Evolutionary conservation across 805 yeast species (phyloP), one percentile per base, ranked within the genome.

Genomic region (Ogataea siamensis): DNA sequence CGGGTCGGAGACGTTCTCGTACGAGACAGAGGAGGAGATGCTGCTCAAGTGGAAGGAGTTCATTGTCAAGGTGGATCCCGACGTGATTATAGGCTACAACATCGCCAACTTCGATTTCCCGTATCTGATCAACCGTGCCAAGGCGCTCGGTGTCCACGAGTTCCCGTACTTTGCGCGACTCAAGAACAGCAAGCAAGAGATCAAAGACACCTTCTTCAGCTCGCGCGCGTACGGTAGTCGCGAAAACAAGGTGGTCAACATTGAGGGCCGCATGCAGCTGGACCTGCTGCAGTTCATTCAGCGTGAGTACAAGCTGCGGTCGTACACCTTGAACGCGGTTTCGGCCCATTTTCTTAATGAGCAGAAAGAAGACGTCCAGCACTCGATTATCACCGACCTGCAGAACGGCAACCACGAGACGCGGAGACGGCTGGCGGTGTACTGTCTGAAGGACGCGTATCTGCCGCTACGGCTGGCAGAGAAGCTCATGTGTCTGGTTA

Each of bases 311-410:
- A 94, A 93, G 60, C 70, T 93, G 52, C 77, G 99, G 62, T 85
- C 96, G 2, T 93, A 93, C 63, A 89, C 99, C 0, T 70, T 93
- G 61, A 93, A 93, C 62, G 85, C 97, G 0, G 99, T 93, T 0
- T 86, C 96, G 4, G 94, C 98, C 0, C 87, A 87, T 54, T 93
- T 94, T 55, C 60, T 93, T 50, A 87, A 86, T 18, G 99, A 94
- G 55, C 99, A 93, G 54, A 93, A 93, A 55, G 99, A 93, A 65
- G 99, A 93, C 57, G 99, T 93, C 8, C 98, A 89, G 45, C 96
- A 91, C 59, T 87, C 98, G 3, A 91, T 91, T 49, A 93, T 93
- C 61, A 87, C 99, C 0, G 95, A 87, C 37, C 70, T 93, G 39
- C 98, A 93, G 53, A 87, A 89, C 50, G 98, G 98, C 30, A 85